phyloP scores from a whole-genome alignment of 768 basidiomycete species.

The Dacryopinax primogenitus region DNA sequence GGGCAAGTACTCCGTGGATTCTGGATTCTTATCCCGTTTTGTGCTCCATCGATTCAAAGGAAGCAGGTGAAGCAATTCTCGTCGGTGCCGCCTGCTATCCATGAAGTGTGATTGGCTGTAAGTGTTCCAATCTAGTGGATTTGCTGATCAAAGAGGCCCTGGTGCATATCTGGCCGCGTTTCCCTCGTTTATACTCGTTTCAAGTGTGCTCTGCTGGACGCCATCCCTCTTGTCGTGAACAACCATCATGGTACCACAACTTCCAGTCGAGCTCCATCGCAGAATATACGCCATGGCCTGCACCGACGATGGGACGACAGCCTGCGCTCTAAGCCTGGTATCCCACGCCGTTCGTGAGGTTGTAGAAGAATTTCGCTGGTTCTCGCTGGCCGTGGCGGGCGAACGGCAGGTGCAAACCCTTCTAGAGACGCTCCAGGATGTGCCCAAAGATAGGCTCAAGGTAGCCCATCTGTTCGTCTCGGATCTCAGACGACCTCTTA shows the following conservation, averaged over 20 bases:
- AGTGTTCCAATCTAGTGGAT: too few species aligned
- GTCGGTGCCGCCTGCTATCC: too few species aligned
- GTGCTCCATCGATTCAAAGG: too few species aligned
- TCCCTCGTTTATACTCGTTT: too few species aligned
- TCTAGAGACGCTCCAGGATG: background rate
- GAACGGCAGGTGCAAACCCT: background rate
- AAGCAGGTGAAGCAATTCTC: too few species aligned
- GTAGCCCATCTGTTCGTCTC: background rate
- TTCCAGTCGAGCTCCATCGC: background rate
- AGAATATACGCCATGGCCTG: constrained; percentile 19
- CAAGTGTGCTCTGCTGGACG: too few species aligned
- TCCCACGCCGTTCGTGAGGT: constrained; percentile 34
- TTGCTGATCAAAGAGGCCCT: too few species aligned
- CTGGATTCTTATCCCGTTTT: too few species aligned
- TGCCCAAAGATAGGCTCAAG: background rate
- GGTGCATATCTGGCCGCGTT: too few species aligned
- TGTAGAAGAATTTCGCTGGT: constrained; percentile 32
- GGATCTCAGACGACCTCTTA: background rate
- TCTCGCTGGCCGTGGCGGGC: constrained; percentile 25
- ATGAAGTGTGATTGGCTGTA: too few species aligned
- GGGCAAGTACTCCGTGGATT: too few species aligned
- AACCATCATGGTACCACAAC: background rate
- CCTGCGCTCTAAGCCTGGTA: constrained; percentile 30
- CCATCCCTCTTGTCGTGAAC: background rate
- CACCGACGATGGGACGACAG: constrained; percentile 30